Conservation (phyloP, 2,329 filamentous ascomycete species). For the Thielaviopsis ethacetica region DNA sequence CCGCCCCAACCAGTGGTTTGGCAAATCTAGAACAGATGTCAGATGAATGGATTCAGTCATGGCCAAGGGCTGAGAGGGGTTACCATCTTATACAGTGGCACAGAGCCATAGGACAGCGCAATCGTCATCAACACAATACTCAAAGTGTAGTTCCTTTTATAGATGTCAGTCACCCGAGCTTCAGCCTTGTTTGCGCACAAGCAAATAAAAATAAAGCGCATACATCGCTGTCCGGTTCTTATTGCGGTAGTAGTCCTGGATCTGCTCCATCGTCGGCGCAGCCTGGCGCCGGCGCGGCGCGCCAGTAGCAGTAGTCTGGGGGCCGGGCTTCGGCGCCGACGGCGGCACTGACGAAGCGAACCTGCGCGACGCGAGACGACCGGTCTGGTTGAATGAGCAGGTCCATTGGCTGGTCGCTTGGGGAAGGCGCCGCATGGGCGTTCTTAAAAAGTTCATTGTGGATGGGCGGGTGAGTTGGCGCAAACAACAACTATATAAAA, state of each 20-base stretch:
- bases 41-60: conserved; percentile 2
- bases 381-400: conserved; percentile 10
- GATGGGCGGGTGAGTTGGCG: neutral
- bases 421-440: conserved; percentile 8
- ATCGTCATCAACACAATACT: conserved; percentile 67
- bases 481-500: neutral
- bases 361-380: conserved; percentile 9
- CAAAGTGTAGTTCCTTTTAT: conserved; percentile 50
- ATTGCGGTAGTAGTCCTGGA: conserved; percentile 45
- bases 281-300: conserved; percentile 16
- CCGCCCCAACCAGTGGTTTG: conserved; percentile 83
- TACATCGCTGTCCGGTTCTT: conserved; percentile 48
- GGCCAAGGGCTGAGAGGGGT: conserved; percentile 8
- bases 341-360: conserved; percentile 9
- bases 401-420: conserved; percentile 2
- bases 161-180: neutral
- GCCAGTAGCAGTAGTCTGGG: conserved; percentile 15
- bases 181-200: neutral
- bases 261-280: conserved; percentile 38
- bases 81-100: conserved; percentile 79
- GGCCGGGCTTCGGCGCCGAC: neutral
- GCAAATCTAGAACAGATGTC: conserved; percentile 43
- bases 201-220: conserved; percentile 5
- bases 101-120: conserved; percentile 66
- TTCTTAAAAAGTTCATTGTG: conserved; percentile 11